These are phyloP conservation scores for Boletus patriciae DNA, from an alignment of 768 basidiomycete genomes.

Conservation along the genomic window DNA sequence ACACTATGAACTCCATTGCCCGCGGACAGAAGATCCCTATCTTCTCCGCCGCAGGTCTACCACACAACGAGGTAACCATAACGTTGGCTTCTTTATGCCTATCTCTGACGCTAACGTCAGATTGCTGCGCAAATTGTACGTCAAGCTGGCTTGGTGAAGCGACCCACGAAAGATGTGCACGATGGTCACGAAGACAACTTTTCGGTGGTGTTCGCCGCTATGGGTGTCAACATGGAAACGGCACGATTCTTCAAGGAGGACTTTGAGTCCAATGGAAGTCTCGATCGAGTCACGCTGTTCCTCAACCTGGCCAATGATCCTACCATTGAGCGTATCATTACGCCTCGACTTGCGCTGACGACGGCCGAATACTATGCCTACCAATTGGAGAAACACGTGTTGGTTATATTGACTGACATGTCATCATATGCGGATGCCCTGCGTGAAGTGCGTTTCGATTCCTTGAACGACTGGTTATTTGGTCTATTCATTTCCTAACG, in stretches of 20 bases:
- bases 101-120: conserved; percentile 43
- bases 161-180: conserved; percentile 95
- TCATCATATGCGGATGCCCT: conserved; percentile 96
- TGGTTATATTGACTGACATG: conserved; percentile 99
- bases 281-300: conserved; percentile 97
- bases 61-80: conserved; percentile 86
- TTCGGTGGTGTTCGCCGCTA: conserved; percentile 98
- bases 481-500: conserved; percentile 12
- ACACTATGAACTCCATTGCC: conserved; percentile 98
- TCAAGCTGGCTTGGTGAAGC: conserved; percentile 95
- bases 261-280: conserved; percentile 97
- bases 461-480: conserved; percentile 14
- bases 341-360: conserved; percentile 94
- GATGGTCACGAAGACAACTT: conserved; percentile 99
- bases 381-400: conserved; percentile 98
- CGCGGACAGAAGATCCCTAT: conserved; percentile 99
- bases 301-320: conserved; percentile 98
- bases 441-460: conserved; percentile 67
- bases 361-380: conserved; percentile 99
- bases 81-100: conserved; percentile 22
- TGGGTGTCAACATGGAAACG: conserved; percentile 99
- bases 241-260: conserved; percentile 99
- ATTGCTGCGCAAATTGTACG: conserved; percentile 99
- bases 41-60: conserved; percentile 97
- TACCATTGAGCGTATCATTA: conserved; percentile 99